Percentiles rank a stretch among this genome's conserved stretches.
Evolutionary conservation across 257 asterid species (phyloP).

Genomic region (Marsdenia floribunda): DNA sequence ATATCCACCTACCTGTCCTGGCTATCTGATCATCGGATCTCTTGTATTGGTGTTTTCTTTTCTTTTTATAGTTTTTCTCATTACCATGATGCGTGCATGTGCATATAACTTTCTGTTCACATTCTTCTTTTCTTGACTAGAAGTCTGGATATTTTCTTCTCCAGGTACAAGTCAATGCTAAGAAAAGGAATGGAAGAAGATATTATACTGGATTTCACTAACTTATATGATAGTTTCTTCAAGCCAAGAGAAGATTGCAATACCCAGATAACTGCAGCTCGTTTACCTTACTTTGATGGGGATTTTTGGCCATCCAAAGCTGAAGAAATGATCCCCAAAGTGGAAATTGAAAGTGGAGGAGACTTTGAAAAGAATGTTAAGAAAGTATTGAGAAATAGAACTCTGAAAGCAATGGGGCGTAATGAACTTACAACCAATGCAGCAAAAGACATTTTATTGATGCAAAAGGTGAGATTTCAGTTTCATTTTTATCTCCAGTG

Average conservation of each 20-base stretch:
- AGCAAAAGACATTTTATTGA: conserved; percentile 52
- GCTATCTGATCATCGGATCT: background rate
- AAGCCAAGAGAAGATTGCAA: conserved; percentile 38
- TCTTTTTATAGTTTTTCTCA: background rate
- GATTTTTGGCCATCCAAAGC: conserved; percentile 63
- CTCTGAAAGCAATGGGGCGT: conserved; percentile 52
- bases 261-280: conserved; percentile 58
- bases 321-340: conserved; percentile 33
- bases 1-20: background rate
- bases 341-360: conserved; percentile 33
- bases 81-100: conserved; percentile 3
- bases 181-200: conserved; percentile 48
- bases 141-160: conserved; percentile 5
- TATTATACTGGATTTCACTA: conserved; percentile 51
- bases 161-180: conserved; percentile 67
- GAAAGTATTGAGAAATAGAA: conserved; percentile 38
- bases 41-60: background rate
- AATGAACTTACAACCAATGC: conserved; percentile 34
- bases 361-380: conserved; percentile 30
- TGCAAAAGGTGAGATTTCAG: conserved; percentile 55
- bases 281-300: conserved; percentile 72
- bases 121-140: background rate
- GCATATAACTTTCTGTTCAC: background rate
- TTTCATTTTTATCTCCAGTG: background rate
- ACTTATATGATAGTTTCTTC: conserved; percentile 53